Conservation (phyloP, 768 basidiomycete genomes). For the Leucocoprinus leucothites region DNA sequence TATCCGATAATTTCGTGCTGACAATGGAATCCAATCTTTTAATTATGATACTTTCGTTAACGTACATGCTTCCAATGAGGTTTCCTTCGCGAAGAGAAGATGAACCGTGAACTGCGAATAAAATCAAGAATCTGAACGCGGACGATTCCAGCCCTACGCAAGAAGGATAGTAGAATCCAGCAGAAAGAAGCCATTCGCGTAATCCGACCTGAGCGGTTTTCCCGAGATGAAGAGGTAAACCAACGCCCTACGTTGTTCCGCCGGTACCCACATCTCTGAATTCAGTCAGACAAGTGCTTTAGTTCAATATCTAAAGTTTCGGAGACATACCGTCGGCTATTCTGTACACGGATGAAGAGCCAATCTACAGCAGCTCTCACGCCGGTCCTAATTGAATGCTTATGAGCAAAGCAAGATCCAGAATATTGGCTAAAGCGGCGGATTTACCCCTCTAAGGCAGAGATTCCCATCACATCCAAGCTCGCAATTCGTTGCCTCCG, state of each 20-base stretch:
- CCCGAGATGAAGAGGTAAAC: neutral
- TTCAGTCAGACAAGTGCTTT: neutral
- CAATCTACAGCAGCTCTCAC: conserved; percentile 90
- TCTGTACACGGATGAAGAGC: conserved; percentile 92
- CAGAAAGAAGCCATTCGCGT: neutral
- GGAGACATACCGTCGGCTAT: conserved; percentile 61
- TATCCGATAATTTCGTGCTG: conserved; percentile 12
- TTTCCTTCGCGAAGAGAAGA: neutral
- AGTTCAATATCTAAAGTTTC: neutral
- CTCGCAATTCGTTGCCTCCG: conserved; percentile 64
- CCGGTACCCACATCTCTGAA: conserved; percentile 3
- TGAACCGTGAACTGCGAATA: neutral
- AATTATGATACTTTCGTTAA: neutral
- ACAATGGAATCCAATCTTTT: neutral
- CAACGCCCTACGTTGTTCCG: conserved; percentile 4
- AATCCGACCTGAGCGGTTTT: neutral
- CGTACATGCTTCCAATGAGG: neutral
- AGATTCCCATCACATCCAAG: conserved; percentile 86
- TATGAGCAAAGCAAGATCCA: neutral
- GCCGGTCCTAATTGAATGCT: conserved; percentile 58
- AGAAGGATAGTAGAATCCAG: neutral
- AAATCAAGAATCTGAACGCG: neutral
- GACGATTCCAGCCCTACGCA: neutral
- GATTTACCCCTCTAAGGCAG: conserved; percentile 83
- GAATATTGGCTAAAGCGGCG: conserved; percentile 1